Conservation (phyloP, 208 protist species). For the Leishmania turanica region DNA sequence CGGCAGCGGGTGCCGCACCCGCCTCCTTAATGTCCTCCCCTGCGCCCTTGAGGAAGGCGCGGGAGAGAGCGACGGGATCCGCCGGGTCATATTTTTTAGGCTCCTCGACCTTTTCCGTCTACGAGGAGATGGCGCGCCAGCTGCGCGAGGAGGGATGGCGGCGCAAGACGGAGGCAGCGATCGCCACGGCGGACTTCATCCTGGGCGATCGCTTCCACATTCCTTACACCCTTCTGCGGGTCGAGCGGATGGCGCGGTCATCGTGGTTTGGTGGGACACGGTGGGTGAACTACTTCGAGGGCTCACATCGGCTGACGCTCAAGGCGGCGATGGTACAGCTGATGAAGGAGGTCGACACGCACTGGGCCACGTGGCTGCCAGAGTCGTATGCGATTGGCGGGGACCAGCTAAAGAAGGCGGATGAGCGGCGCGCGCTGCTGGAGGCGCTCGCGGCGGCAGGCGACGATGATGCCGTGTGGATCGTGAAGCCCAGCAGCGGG, state of each 20-base stretch:
- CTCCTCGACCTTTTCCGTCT: conserved; percentile 75
- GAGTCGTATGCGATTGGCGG: conserved; percentile 77
- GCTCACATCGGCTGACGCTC: conserved; percentile 81
- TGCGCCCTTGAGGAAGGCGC: background rate
- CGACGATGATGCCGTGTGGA: conserved; percentile 62
- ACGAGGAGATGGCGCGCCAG: conserved; percentile 80
- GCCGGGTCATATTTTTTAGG: conserved; percentile 52
- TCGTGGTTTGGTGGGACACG: conserved; percentile 65
- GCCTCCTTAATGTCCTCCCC: background rate
- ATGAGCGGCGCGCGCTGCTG: conserved; percentile 59
- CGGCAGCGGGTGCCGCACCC: background rate
- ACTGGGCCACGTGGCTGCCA: conserved; percentile 67
- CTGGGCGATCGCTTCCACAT: conserved; percentile 86
- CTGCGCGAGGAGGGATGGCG: conserved; percentile 62
- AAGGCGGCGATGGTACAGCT: conserved; percentile 79
- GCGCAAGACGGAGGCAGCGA: conserved; percentile 19
- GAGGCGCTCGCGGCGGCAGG: conserved; percentile 24
- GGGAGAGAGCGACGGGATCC: background rate
- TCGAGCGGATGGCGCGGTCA: conserved; percentile 47
- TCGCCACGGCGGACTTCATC: conserved; percentile 63
- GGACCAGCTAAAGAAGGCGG: conserved; percentile 48
- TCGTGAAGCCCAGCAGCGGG: conserved; percentile 87
- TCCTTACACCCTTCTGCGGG: conserved; percentile 72
- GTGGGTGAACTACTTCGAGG: conserved; percentile 91
- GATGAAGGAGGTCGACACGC: conserved; percentile 49